Evolutionary conservation across 2,329 filamentous ascomycete species (phyloP), one percentile per base, ranked within the genome.

Genomic region (Metarhizium sp.): DNA sequence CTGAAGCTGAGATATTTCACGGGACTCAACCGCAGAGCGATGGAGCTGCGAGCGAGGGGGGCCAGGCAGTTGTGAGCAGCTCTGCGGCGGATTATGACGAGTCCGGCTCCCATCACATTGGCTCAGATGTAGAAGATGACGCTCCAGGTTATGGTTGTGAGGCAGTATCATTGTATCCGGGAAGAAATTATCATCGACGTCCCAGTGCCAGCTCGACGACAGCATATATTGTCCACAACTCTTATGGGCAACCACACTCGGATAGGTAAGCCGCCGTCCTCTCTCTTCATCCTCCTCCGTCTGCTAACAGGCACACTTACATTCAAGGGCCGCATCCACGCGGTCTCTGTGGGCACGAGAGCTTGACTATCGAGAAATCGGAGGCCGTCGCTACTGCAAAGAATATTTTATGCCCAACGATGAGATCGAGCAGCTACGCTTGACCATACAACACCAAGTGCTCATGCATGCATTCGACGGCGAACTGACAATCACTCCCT

Each of bases 321-420:
- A 25, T 36, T 51, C 34, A 52, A 75, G 73, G 54, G 70, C 69
- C 56, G 71, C 72, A 1, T 75, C 76, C 13, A 79, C 76, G 18
- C 70, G 75, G 50, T 79, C 76, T n/a, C 64, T 79, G 51, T 76
- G 73, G 63, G 74, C 74, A 45, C 67, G 71, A 56, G 76, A 78
- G 58, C 72, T 86, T 36, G 77, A 82, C 63, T 79, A 80, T 59
- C 72, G 80, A 54, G 71, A 78, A 58, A 82, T 86, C 59, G 79
- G 87, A 67, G 81, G 77, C 47, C 79, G 84, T 25, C 76, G 85
- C 60, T 85, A 83, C 64, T 84, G 84, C 62, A 73, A 78, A 38
- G 74, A 75, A 38, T 87, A 86, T 63, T 82, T 75, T 65, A 84
- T 86, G 76, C 84, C 84, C 14, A 86, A 85, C 65, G 84, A 87